Evolutionary conservation across 2,329 filamentous ascomycete genomes (phyloP).

Genomic region (Gaeumannomyces tritici): DNA sequence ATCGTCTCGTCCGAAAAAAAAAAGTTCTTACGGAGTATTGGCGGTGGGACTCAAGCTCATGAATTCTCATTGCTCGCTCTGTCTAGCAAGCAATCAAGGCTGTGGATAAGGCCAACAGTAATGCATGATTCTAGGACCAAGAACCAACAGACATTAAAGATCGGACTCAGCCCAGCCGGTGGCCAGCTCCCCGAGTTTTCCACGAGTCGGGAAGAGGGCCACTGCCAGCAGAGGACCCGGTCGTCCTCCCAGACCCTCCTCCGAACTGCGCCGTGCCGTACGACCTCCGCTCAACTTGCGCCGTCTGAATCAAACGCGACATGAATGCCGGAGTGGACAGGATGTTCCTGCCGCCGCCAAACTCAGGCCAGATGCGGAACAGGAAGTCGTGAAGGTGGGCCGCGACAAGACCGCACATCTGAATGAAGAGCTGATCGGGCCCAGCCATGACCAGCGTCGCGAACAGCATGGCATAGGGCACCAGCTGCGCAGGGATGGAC

Average conservation of each 20-base stretch:
- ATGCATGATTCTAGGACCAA: too few species aligned
- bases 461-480: constrained; percentile 72
- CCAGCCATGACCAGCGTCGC: constrained; percentile 58
- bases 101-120: too few species aligned
- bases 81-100: too few species aligned
- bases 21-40: too few species aligned
- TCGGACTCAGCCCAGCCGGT: constrained; percentile 45
- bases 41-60: too few species aligned
- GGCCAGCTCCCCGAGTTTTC: constrained; percentile 52
- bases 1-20: too few species aligned
- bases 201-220: constrained; percentile 54
- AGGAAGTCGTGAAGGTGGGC: constrained; percentile 90
- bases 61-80: too few species aligned
- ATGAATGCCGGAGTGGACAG: constrained; percentile 67
- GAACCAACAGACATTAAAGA: constrained; percentile 5
- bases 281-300: constrained; percentile 31
- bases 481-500: constrained; percentile 69
- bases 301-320: constrained; percentile 52
- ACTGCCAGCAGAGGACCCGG: constrained; percentile 26
- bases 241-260: constrained; percentile 26
- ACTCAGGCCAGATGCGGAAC: constrained; percentile 77
- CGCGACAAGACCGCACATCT: constrained; percentile 71
- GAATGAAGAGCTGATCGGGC: constrained; percentile 49
- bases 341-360: constrained; percentile 72
- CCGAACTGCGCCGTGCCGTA: constrained; percentile 49